phyloP scores from a whole-genome alignment of 805 yeast genomes.

The Ogataea trehaloabstinens region DNA sequence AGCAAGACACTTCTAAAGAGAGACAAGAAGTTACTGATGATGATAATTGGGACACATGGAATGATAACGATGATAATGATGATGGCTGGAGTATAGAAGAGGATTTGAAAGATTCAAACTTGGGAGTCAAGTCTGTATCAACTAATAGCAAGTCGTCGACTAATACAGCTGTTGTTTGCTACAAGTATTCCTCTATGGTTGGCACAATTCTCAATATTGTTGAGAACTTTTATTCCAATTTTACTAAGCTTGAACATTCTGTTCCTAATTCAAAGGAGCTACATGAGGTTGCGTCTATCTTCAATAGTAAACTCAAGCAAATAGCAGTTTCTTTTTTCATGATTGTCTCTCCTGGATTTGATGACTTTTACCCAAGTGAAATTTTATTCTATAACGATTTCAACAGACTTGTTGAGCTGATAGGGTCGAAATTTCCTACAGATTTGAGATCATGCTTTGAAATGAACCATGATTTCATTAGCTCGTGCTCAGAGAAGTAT shows the following conservation, averaged over 20 bases:
- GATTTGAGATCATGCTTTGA: slow-evolving; percentile 23
- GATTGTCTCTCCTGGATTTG: slow-evolving; percentile 19
- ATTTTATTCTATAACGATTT: slow-evolving; percentile 34
- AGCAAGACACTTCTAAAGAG: slow-evolving; percentile 2
- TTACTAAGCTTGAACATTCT: slow-evolving; percentile 13
- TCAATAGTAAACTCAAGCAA: slow-evolving; percentile 28
- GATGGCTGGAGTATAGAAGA: slow-evolving; percentile 29
- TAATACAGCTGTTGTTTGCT: slow-evolving; percentile 9
- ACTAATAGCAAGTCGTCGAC: slow-evolving; percentile 16
- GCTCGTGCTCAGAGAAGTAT: slow-evolving; percentile 7
- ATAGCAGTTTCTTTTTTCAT: slow-evolving; percentile 26
- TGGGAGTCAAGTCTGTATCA: slow-evolving; percentile 21
- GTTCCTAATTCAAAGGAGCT: slow-evolving; percentile 10
- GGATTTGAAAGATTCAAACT: slow-evolving; percentile 10
- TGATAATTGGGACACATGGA: slow-evolving; percentile 30
- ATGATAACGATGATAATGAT: slow-evolving; percentile 23
- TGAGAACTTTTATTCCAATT: slow-evolving; percentile 19
- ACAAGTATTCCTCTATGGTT: slow-evolving; percentile 21
- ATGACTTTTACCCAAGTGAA: slow-evolving; percentile 20
- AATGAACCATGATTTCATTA: slow-evolving; percentile 20
- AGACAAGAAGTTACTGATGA: slow-evolving; percentile 6
- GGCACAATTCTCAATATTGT: slow-evolving; percentile 13
- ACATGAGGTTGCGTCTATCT: slow-evolving; percentile 21
- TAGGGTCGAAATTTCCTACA: slow-evolving; percentile 13
- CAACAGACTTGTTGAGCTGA: slow-evolving; percentile 23